A percentile compares a stretch with the other conserved stretches of the same genome.
Conservation (phyloP, 78 protist genomes). For the Mastigamoeba balamuthi region DNA sequence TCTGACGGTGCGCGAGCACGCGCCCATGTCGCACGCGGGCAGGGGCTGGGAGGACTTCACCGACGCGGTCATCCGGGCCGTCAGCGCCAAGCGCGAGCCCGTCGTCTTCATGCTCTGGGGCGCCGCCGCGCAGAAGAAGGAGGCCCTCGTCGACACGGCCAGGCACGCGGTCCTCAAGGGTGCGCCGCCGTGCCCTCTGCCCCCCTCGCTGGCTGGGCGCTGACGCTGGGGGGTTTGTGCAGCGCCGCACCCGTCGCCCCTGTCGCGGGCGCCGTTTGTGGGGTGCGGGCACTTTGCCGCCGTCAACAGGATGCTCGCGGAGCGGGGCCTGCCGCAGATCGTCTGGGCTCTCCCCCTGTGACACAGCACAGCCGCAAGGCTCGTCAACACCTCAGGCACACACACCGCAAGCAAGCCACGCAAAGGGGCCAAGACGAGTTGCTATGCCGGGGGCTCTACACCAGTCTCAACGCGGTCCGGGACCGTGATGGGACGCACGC, state of each 20-base stretch:
- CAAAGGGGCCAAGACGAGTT: too few species aligned
- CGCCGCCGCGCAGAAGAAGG: slow-evolving; percentile 58
- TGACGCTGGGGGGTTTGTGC: too few species aligned
- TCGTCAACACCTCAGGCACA: too few species aligned
- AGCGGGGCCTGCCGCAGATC: not conserved
- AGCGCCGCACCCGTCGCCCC: not conserved
- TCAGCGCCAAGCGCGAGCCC: slow-evolving; percentile 2
- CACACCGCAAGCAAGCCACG: too few species aligned
- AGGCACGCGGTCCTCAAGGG: slow-evolving; percentile 4
- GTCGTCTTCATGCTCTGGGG: slow-evolving; percentile 58
- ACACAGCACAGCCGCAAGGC: too few species aligned
- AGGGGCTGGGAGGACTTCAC: slow-evolving; percentile 46
- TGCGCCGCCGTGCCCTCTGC: not conserved
- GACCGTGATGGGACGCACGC: too few species aligned
- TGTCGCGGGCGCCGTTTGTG: not conserved
- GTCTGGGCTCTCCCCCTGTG: too few species aligned
- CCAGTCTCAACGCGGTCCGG: too few species aligned
- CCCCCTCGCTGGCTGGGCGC: not conserved
- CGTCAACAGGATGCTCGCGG: not conserved
- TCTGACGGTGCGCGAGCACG: slow-evolving; percentile 55
- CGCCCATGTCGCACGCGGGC: slow-evolving; percentile 19
- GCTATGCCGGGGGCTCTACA: too few species aligned
- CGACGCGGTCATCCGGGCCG: not conserved
- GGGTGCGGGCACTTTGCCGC: not conserved
- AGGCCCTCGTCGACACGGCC: slow-evolving; percentile 6